These are phyloP conservation scores for Heimioporus sp. DNA, from an alignment of 768 basidiomycete genomes.

Conservation along the genomic window DNA sequence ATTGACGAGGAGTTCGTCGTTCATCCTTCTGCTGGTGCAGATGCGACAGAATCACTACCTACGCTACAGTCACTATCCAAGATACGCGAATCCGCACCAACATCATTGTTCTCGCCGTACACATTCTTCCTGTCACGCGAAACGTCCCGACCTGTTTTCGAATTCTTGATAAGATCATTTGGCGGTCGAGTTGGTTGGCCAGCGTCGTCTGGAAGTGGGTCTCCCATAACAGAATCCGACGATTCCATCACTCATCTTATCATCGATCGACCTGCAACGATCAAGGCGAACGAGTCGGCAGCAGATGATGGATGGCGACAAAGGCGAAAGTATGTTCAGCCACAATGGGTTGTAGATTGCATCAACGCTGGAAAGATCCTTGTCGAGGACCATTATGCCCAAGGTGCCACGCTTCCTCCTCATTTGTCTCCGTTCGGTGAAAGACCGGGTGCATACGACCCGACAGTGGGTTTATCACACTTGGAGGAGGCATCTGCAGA, in stretches of 20 bases:
- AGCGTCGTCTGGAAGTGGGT: constrained; percentile 74
- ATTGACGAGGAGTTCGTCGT: constrained; percentile 67
- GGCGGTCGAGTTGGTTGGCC: constrained; percentile 94
- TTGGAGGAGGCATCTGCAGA: constrained; percentile 26
- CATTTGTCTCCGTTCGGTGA: constrained; percentile 96
- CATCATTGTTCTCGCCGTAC: constrained; percentile 78
- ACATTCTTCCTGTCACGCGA: constrained; percentile 95
- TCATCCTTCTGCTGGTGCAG: constrained; percentile 52
- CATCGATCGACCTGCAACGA: constrained; percentile 78
- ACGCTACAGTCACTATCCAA: constrained; percentile 67
- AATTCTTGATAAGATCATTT: constrained; percentile 89
- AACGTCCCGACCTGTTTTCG: constrained; percentile 87
- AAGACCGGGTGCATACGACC: constrained; percentile 73
- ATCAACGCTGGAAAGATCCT: constrained; percentile 85
- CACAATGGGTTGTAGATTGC: constrained; percentile 97
- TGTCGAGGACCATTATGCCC: constrained; percentile 80
- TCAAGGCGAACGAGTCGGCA: constrained; percentile 45
- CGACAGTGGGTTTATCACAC: constrained; percentile 37
- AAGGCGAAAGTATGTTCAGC: constrained; percentile 87
- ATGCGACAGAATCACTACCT: constrained; percentile 49
- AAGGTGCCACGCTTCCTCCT: constrained; percentile 85
- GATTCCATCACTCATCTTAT: constrained; percentile 91
- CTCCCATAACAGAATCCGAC: constrained; percentile 75
- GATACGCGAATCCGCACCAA: constrained; percentile 52
- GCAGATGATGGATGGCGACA: constrained; percentile 61